phyloP scores from a whole-genome alignment of 1,284 basidiomycete species.

The Tylopilus orsonianus region DNA sequence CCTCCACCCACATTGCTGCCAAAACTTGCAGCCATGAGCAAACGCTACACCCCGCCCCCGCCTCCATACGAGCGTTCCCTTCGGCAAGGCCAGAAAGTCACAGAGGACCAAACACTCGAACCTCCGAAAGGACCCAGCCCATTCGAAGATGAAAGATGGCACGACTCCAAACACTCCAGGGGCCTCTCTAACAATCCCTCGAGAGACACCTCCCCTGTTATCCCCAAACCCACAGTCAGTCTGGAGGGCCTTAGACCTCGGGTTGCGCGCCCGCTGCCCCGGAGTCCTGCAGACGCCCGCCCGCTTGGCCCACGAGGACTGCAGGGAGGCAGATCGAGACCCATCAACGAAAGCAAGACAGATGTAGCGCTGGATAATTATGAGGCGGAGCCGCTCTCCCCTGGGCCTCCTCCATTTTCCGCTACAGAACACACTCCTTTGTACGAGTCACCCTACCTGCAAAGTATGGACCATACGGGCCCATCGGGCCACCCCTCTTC shows the following conservation, averaged over 20 bases:
- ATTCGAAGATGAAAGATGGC: conserved; percentile 27
- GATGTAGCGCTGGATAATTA: background rate
- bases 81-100: conserved; percentile 55
- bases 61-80: conserved; percentile 53
- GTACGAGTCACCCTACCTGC: conserved; percentile 7
- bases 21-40: conserved; percentile 22
- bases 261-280: conserved; percentile 28
- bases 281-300: conserved; percentile 15
- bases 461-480: conserved; percentile 7
- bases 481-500: conserved; percentile 7
- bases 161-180: conserved; percentile 15
- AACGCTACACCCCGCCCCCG: conserved; percentile 37
- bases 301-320: conserved; percentile 3
- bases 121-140: conserved; percentile 15
- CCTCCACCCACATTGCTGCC: background rate
- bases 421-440: conserved; percentile 4
- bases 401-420: conserved; percentile 13
- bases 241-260: conserved; percentile 3
- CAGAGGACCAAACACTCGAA: conserved; percentile 39
- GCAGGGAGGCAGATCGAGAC: conserved; percentile 25
- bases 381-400: conserved; percentile 1
- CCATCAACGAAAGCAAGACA: conserved; percentile 13
- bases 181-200: conserved; percentile 6
- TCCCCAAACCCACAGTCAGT: conserved; percentile 10
- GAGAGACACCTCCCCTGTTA: background rate